phyloP scores from a whole-genome alignment of 768 basidiomycete species.

The Exsudoporus frostii region DNA sequence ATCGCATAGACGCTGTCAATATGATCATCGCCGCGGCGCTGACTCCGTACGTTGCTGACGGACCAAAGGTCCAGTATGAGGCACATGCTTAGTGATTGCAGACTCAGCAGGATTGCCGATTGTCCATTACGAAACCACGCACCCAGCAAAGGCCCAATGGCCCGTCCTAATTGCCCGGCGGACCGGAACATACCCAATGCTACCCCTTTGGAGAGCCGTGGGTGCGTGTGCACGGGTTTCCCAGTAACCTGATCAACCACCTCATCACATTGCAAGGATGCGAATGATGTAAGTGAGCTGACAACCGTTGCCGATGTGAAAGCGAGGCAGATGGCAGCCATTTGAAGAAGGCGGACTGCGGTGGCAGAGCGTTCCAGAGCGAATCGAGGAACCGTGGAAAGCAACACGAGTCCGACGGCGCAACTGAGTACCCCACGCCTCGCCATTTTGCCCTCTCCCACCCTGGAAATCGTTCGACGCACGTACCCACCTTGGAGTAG shows the following conservation, averaged over 20 bases:
- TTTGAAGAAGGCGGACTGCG: constrained; percentile 54
- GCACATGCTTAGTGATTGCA: constrained; percentile 59
- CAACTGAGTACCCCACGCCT: constrained; percentile 76
- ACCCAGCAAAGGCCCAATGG: constrained; percentile 90
- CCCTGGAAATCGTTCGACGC: constrained; percentile 68
- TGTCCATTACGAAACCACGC: constrained; percentile 25
- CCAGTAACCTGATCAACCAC: constrained; percentile 54
- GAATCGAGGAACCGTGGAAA: constrained; percentile 67
- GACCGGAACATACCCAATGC: constrained; percentile 86
- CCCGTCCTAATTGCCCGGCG: constrained; percentile 91
- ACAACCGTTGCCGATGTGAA: constrained; percentile 97
- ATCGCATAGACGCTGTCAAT: constrained; percentile 56
- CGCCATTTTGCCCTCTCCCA: constrained; percentile 83
- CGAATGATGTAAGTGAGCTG: constrained; percentile 86
- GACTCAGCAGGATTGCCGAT: constrained; percentile 8
- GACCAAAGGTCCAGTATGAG: constrained; percentile 86
- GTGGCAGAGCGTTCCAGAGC: constrained; percentile 39
- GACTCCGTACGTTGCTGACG: constrained; percentile 67
- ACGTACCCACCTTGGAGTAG: constrained; percentile 94
- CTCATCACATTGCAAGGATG: constrained; percentile 89
- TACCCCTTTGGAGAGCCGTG: constrained; percentile 76
- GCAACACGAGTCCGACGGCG: constrained; percentile 61
- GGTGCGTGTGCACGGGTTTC: constrained; percentile 53
- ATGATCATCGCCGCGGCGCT: constrained; percentile 64
- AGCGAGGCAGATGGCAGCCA: constrained; percentile 80